phyloP scores from a whole-genome alignment of 2,329 filamentous ascomycete species.

The Phialemoniopsis sp. region DNA sequence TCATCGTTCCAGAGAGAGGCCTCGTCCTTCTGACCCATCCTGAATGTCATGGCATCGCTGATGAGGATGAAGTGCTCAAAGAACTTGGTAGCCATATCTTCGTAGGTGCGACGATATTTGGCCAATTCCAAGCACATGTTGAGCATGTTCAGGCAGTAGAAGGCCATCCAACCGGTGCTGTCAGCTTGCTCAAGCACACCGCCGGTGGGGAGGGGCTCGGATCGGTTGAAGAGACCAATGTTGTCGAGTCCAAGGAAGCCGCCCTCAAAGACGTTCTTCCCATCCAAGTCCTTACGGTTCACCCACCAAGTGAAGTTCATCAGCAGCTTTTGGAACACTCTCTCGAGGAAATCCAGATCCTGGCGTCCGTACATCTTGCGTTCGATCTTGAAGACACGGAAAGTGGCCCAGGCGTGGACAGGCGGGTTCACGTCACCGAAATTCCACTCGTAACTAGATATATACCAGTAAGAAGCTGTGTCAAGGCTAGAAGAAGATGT shows the following conservation, averaged over 20 bases:
- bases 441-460: slow-evolving; percentile 77
- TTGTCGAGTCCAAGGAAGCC: slow-evolving; percentile 96
- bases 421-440: slow-evolving; percentile 96
- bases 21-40: slow-evolving; percentile 63
- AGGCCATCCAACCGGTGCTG: slow-evolving; percentile 98
- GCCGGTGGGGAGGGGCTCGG: slow-evolving; percentile 88
- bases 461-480: slow-evolving; percentile 9
- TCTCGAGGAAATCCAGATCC: slow-evolving; percentile 91
- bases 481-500: neutral
- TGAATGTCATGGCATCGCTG: slow-evolving; percentile 93
- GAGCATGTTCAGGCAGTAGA: slow-evolving; percentile 94
- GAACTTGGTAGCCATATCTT: slow-evolving; percentile 97
- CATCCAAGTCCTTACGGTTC: slow-evolving; percentile 89
- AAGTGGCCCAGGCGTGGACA: slow-evolving; percentile 93
- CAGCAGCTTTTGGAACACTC: slow-evolving; percentile 92
- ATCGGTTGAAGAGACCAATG: slow-evolving; percentile 95
- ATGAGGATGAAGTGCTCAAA: slow-evolving; percentile 99
- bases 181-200: slow-evolving; percentile 94
- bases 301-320: slow-evolving; percentile 99
- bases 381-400: slow-evolving; percentile 97
- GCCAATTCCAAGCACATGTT: slow-evolving; percentile 94
- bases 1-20: slow-evolving; percentile 94
- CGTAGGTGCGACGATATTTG: slow-evolving; percentile 91
- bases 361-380: slow-evolving; percentile 94
- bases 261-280: slow-evolving; percentile 96